Conservation (phyloP, 2,329 filamentous ascomycete species). For the Kalaharituber pfeilii region DNA sequence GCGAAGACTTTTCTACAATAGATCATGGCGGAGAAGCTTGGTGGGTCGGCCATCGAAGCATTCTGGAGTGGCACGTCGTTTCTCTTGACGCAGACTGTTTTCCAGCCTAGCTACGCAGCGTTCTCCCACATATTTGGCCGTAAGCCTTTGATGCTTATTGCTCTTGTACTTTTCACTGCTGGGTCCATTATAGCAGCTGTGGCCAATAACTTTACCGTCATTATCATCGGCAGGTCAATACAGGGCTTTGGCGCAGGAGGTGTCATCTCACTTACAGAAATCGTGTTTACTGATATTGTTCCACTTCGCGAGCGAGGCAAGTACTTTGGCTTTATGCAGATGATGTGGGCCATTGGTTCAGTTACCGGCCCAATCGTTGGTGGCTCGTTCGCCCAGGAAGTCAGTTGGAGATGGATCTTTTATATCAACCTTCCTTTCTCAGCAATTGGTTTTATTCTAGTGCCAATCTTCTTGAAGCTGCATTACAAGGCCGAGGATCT, state of each 20-base stretch:
- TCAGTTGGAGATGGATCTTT: conserved; percentile 31
- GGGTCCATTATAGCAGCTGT: conserved; percentile 28
- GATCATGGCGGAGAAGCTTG: conserved; percentile 35
- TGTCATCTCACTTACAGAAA: conserved; percentile 26
- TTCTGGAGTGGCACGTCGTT: conserved; percentile 60
- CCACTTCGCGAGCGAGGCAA: conserved; percentile 38
- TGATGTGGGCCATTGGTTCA: conserved; percentile 39
- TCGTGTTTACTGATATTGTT: conserved; percentile 41
- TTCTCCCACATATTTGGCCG: conserved; percentile 31
- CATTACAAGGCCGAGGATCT: conserved; percentile 16
- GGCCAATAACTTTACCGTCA: conserved; percentile 27
- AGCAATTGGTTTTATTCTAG: conserved; percentile 24
- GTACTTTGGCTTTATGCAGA: conserved; percentile 38
- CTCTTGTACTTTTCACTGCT: conserved; percentile 27
- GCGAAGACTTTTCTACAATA: too few relatives aligned
- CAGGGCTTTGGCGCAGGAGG: conserved; percentile 38
- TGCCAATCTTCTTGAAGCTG: conserved; percentile 21
- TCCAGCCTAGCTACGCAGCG: conserved; percentile 35
- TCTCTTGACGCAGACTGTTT: conserved; percentile 45
- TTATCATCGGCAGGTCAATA: conserved; percentile 29
- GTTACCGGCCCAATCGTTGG: conserved; percentile 28
- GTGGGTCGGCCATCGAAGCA: conserved; percentile 41
- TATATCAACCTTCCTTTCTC: conserved; percentile 31
- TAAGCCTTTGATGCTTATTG: conserved; percentile 24
- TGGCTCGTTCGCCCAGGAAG: conserved; percentile 22